Evolutionary conservation across 129 eudicot genomes (phyloP).

Genomic region (Deinandra increscens): DNA sequence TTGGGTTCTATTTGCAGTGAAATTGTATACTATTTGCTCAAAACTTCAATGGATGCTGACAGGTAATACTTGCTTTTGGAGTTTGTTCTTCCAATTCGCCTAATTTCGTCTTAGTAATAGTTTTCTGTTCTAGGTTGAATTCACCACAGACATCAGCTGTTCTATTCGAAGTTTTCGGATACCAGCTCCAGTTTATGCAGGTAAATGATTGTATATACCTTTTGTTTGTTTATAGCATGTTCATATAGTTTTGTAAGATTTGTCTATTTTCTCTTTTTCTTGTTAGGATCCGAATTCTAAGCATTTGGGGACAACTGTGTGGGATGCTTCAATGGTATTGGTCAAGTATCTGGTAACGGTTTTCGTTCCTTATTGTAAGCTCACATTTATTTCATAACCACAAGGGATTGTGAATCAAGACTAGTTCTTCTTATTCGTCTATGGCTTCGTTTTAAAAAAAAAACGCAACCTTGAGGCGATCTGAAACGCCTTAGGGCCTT

Average conservation of each 20-base stretch:
- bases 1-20: slow-evolving; percentile 26
- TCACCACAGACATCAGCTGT: slow-evolving; percentile 78
- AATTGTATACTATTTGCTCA: not conserved
- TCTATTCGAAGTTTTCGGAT: slow-evolving; percentile 68
- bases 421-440: not conserved
- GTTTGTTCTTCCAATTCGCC: not conserved
- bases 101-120: not conserved
- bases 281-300: slow-evolving; percentile 93
- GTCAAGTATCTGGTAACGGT: slow-evolving; percentile 79
- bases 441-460: not conserved
- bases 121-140: slow-evolving; percentile 54
- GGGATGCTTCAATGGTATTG: slow-evolving; percentile 97
- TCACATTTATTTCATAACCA: not conserved
- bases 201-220: slow-evolving; percentile 30
- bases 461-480: too few species aligned
- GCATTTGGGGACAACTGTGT: slow-evolving; percentile 96
- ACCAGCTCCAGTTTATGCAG: slow-evolving; percentile 88
- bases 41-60: slow-evolving; percentile 51
- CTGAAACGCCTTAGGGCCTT: too few species aligned
- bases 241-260: not conserved
- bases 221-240: not conserved
- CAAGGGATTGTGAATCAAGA: not conserved
- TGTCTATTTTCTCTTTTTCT: slow-evolving; percentile 5
- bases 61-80: slow-evolving; percentile 35
- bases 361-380: not conserved